These are phyloP conservation scores for Nemania bipapillata DNA, from an alignment of 2,329 filamentous ascomycete genomes.

Conservation along the genomic window DNA sequence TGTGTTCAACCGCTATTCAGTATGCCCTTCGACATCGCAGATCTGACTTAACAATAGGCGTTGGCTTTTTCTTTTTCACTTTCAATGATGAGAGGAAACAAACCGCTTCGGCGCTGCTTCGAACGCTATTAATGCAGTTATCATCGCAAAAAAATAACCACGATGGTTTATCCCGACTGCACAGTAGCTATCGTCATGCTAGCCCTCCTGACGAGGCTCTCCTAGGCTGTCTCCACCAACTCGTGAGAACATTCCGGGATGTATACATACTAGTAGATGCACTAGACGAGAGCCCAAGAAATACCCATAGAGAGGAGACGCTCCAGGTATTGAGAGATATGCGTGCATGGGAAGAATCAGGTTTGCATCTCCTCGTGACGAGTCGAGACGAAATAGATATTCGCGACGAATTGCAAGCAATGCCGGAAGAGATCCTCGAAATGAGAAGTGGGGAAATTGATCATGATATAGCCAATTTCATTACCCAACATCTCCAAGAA, in stretches of 20 bases:
- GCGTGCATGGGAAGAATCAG: constrained; percentile 40
- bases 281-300: constrained; percentile 52
- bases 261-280: constrained; percentile 55
- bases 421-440: constrained; percentile 38
- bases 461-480: constrained; percentile 48
- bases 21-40: constrained; percentile 22
- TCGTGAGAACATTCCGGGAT: constrained; percentile 14
- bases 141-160: constrained; percentile 32
- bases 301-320: constrained; percentile 43
- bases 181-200: constrained; percentile 34
- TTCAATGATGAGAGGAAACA: constrained; percentile 54
- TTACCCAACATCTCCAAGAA: constrained; percentile 24
- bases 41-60: constrained; percentile 42
- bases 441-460: constrained; percentile 40
- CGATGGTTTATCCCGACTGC: constrained; percentile 29
- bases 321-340: constrained; percentile 47
- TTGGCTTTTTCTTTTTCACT: constrained; percentile 57
- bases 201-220: constrained; percentile 37
- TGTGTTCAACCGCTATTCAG: constrained; percentile 53
- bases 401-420: constrained; percentile 35
- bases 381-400: constrained; percentile 53
- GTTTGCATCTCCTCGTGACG: constrained; percentile 50
- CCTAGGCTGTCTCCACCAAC: not conserved
- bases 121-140: constrained; percentile 52
- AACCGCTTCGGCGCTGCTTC: constrained; percentile 48